These are phyloP conservation scores for Triticum turgidum DNA, from an alignment of 176 grass and related monocot genomes.

Conservation along the genomic window DNA sequence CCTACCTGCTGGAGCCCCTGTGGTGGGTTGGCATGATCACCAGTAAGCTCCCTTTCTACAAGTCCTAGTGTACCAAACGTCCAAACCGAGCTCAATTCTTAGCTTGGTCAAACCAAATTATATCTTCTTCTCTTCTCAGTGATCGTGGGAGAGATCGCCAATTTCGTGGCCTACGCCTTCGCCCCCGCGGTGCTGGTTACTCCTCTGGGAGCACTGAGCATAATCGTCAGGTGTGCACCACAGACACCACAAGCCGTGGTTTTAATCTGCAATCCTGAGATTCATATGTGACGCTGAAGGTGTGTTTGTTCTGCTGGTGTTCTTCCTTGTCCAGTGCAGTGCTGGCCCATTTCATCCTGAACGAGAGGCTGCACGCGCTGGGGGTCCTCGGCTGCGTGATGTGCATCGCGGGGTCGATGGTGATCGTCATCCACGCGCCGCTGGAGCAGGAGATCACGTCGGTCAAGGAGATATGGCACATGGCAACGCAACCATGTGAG, in stretches of 20 bases:
- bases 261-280: background rate
- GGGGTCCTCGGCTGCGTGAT: slow-evolving; percentile 83
- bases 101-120: background rate
- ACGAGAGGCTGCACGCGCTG: slow-evolving; percentile 81
- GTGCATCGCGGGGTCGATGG: slow-evolving; percentile 88
- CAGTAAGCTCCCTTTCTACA: slow-evolving; percentile 51
- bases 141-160: slow-evolving; percentile 90
- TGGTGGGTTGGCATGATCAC: slow-evolving; percentile 99
- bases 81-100: background rate
- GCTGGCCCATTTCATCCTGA: slow-evolving; percentile 90
- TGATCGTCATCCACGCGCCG: slow-evolving; percentile 87
- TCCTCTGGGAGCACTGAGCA: slow-evolving; percentile 93
- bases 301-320: slow-evolving; percentile 9
- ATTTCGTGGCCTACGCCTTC: slow-evolving; percentile 96
- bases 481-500: slow-evolving; percentile 84
- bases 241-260: background rate
- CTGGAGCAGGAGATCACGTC: slow-evolving; percentile 88
- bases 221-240: slow-evolving; percentile 78
- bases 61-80: background rate
- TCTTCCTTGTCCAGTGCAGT: slow-evolving; percentile 64
- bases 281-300: slow-evolving; percentile 12
- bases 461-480: slow-evolving; percentile 88
- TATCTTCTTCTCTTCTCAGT: slow-evolving; percentile 33
- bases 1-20: slow-evolving; percentile 86
- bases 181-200: slow-evolving; percentile 90